Evolutionary conservation across 257 asterid species (phyloP).

Genomic region (Solanum commersonii): DNA sequence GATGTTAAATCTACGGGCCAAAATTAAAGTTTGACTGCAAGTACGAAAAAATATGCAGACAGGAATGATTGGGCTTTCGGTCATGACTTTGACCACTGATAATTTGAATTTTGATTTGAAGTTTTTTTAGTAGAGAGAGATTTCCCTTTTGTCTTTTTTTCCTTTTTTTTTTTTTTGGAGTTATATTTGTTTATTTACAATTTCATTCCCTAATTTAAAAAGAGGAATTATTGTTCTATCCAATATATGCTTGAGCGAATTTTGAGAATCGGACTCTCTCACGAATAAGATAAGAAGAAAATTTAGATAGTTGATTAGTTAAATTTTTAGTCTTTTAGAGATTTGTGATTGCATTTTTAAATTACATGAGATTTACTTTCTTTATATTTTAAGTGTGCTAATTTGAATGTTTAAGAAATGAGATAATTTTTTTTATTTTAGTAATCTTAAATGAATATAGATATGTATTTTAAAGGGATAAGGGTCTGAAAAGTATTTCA

Average conservation of each 20-base stretch:
- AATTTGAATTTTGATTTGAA: neutral
- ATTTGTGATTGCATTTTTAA: too few species aligned
- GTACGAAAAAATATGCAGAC: slow-evolving; percentile 11
- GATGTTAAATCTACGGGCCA: slow-evolving; percentile 4
- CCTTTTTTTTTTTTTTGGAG: neutral
- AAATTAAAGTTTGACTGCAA: slow-evolving; percentile 17
- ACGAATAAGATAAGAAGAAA: too few species aligned
- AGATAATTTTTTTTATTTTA: too few species aligned
- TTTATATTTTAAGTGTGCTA: too few species aligned
- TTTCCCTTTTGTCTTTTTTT: neutral
- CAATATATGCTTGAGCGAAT: neutral
- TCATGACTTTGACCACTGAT: slow-evolving; percentile 22
- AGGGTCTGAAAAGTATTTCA: too few species aligned
- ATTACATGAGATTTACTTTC: too few species aligned
- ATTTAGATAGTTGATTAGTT: neutral
- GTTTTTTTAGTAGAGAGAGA: neutral
- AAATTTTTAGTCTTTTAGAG: neutral
- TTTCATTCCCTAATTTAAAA: neutral
- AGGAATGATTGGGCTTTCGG: slow-evolving; percentile 31
- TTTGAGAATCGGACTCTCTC: neutral
- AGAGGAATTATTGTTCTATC: neutral
- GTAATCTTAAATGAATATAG: too few species aligned
- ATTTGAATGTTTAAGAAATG: too few species aligned
- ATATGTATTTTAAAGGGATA: too few species aligned
- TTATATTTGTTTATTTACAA: neutral